Conservation (phyloP, 2,329 filamentous ascomycete genomes). For the Mycosphaerella arachidis region DNA sequence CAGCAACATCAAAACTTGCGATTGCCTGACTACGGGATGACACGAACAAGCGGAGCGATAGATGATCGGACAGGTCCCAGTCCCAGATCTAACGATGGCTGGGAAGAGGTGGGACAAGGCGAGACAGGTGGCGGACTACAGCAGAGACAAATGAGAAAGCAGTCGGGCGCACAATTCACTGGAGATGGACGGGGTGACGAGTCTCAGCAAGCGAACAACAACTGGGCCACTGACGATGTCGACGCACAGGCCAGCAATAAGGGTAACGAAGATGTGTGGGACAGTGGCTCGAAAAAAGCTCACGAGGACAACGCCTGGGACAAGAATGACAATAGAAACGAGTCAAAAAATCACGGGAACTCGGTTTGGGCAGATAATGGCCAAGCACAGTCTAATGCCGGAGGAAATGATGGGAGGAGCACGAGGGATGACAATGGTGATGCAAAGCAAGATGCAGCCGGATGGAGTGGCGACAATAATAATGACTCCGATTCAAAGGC, state of each 20-base stretch:
- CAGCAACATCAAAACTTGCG: background rate
- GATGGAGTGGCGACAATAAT: background rate
- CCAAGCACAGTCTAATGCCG: conserved; percentile 18
- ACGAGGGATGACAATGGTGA: background rate
- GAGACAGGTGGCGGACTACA: background rate
- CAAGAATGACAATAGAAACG: background rate
- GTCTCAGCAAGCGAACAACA: background rate
- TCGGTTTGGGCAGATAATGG: conserved; percentile 18
- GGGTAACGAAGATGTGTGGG: background rate
- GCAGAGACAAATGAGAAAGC: background rate
- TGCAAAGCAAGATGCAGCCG: conserved; percentile 1
- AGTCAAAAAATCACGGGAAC: conserved; percentile 1
- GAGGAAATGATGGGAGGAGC: background rate
- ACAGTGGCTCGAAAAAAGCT: background rate
- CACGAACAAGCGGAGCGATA: background rate
- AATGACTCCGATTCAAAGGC: background rate
- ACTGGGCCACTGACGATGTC: background rate
- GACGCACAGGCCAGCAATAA: background rate
- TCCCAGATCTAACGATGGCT: conserved; percentile 3
- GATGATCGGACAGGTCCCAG: background rate
- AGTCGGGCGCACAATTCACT: background rate
- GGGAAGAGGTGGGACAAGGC: conserved; percentile 12
- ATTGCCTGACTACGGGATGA: background rate
- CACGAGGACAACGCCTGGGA: background rate
- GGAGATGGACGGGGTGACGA: background rate